Evolutionary conservation across 495 filamentous ascomycete genomes (phyloP).

Genomic region (Penicillium crystallinum): DNA sequence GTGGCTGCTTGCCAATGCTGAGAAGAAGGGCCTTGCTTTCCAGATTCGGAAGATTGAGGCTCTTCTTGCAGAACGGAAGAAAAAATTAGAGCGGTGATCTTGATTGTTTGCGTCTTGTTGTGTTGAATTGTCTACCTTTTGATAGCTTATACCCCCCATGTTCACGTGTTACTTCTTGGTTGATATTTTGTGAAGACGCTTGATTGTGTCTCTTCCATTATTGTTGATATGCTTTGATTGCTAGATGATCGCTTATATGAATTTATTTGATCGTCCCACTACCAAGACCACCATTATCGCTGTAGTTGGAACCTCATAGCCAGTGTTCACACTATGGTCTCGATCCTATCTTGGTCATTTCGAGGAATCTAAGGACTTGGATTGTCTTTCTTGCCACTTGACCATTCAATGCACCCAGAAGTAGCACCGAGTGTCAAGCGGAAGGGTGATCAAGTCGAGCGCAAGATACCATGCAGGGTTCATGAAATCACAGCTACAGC

Average conservation of each 20-base stretch:
- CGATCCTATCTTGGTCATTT: no score
- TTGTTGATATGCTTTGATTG: background rate
- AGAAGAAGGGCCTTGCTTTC: slow-evolving; percentile 63
- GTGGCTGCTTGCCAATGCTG: slow-evolving; percentile 75
- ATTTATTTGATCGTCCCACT: background rate
- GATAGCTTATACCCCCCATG: slow-evolving; percentile 4
- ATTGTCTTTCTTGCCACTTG: no score
- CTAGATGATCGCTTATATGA: slow-evolving; percentile 1
- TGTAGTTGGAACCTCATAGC: no score
- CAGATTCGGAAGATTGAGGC: slow-evolving; percentile 62
- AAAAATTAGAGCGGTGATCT: slow-evolving; percentile 35
- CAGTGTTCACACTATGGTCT: no score
- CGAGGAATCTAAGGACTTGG: no score
- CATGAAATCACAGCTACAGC: no score
- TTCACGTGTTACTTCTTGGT: background rate
- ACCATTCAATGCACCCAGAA: no score
- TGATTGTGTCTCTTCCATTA: background rate
- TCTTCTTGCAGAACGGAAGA: slow-evolving; percentile 63
- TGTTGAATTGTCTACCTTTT: slow-evolving; percentile 1
- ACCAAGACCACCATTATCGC: background rate
- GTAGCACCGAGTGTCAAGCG: no score
- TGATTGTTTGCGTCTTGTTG: slow-evolving; percentile 6
- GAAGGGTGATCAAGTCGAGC: no score
- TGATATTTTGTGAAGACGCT: background rate
- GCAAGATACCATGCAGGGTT: no score